These are phyloP conservation scores for Botrytis squamosa DNA, from an alignment of 2,329 filamentous ascomycete genomes.

Conservation along the genomic window DNA sequence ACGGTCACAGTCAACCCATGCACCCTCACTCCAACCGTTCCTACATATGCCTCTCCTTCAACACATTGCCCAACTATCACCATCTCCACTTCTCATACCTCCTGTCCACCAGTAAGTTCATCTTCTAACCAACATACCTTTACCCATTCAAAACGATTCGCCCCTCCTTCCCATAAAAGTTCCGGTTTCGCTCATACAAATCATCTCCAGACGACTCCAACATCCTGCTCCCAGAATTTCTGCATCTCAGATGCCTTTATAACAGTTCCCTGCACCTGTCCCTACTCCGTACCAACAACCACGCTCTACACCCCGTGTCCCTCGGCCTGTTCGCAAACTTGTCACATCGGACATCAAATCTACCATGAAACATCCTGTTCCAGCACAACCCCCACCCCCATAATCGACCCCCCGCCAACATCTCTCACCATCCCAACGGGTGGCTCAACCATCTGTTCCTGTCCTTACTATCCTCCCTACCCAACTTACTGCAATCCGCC, in stretches of 20 bases:
- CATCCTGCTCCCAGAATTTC: conserved; percentile 16
- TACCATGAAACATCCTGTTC: conserved; percentile 4
- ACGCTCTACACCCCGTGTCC: conserved; percentile 32
- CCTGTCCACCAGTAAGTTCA: conserved; percentile 23
- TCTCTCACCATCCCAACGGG: no score
- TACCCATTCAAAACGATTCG: neutral
- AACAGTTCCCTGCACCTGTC: conserved; percentile 33
- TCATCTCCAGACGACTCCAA: conserved; percentile 14
- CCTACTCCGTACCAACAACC: conserved; percentile 28
- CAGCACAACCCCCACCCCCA: neutral
- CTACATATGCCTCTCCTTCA: neutral
- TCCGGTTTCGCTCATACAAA: neutral
- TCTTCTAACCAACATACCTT: conserved; percentile 16
- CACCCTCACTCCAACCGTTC: neutral
- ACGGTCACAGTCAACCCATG: conserved; percentile 9
- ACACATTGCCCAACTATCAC: conserved; percentile 34
- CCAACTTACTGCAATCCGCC: no score
- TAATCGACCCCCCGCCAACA: no score
- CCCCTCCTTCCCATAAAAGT: no score
- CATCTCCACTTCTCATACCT: conserved; percentile 22
- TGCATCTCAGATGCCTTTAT: conserved; percentile 31
- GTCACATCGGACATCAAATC: conserved; percentile 21
- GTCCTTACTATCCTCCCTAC: no score
- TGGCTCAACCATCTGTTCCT: no score
- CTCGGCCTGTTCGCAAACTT: conserved; percentile 23